phyloP scores from a whole-genome alignment of 345 rosid genomes.

The Rubroshorea leprosula region DNA sequence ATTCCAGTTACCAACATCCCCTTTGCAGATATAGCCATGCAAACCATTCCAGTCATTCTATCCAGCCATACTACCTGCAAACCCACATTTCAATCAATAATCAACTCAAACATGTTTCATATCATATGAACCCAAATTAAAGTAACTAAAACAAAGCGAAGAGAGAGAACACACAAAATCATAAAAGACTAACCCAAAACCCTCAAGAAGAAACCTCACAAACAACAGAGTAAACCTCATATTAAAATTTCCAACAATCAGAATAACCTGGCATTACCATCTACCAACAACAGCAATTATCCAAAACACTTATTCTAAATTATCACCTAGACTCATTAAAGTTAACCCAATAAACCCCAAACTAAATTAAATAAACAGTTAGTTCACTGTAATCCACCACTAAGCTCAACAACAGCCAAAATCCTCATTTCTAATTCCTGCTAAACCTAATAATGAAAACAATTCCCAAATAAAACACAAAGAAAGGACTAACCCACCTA shows the following conservation, averaged over 20 bases:
- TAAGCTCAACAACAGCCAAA: too few relatives aligned
- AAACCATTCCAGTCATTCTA: constrained; percentile 76
- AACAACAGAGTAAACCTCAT: constrained; percentile 5
- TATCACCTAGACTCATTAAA: too few relatives aligned
- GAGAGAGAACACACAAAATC: neutral
- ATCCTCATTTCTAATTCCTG: neutral
- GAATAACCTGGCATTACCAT: neutral
- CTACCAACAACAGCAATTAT: too few relatives aligned
- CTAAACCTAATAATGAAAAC: neutral
- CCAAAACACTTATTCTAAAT: too few relatives aligned
- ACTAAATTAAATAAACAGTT: too few relatives aligned
- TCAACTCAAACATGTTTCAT: neutral
- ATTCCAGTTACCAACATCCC: constrained; percentile 93
- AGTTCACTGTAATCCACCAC: too few relatives aligned
- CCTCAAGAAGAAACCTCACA: neutral
- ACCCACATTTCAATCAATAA: neutral
- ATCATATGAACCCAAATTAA: neutral
- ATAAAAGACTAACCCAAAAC: neutral
- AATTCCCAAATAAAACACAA: too few relatives aligned
- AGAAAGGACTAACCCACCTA: neutral
- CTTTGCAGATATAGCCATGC: constrained; percentile 82
- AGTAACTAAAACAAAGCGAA: neutral
- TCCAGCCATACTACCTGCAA: constrained; percentile 88
- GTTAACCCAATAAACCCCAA: too few relatives aligned
- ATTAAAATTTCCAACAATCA: neutral